Percentiles rank a stretch among this genome's conserved stretches.
Evolutionary conservation across 306 rosid genomes (phyloP).

Genomic region (Quercus wislizeni): DNA sequence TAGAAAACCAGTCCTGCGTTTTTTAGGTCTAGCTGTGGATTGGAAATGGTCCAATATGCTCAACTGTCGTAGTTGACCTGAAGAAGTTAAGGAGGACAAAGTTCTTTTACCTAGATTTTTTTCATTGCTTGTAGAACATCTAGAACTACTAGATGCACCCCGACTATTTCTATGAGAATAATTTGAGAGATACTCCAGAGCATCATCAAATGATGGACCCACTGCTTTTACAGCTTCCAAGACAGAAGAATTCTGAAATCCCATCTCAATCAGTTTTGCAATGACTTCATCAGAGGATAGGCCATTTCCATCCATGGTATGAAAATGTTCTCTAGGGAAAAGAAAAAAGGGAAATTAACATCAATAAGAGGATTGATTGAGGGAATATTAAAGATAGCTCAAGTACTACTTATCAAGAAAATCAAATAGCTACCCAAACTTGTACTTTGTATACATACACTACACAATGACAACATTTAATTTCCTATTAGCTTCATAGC

Average conservation of each 20-base stretch:
- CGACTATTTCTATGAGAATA: slow-evolving; percentile 15
- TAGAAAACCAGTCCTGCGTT: slow-evolving; percentile 18
- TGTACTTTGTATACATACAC: too few relatives aligned
- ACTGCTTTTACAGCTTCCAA: slow-evolving; percentile 44
- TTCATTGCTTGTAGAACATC: slow-evolving; percentile 1
- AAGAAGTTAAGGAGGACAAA: slow-evolving; percentile 18
- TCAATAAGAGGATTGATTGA: background rate
- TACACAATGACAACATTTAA: too few relatives aligned
- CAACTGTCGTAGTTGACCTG: slow-evolving; percentile 50
- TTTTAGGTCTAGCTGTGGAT: slow-evolving; percentile 24
- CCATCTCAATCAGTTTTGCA: slow-evolving; percentile 66
- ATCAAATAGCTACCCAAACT: background rate
- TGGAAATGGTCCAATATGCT: slow-evolving; percentile 65
- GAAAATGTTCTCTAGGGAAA: background rate
- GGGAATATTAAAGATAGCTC: background rate
- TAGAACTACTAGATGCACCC: slow-evolving; percentile 29
- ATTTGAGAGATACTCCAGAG: slow-evolving; percentile 47
- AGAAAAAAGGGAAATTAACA: background rate
- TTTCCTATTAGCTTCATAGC: too few relatives aligned
- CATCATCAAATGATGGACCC: slow-evolving; percentile 50
- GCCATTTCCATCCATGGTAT: slow-evolving; percentile 36
- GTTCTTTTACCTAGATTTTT: slow-evolving; percentile 31
- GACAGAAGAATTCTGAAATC: slow-evolving; percentile 40
- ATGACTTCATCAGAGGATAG: slow-evolving; percentile 38
- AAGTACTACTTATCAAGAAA: background rate